Base-by-base conservation (phyloP, 179 eudicot species). In the Amaranthus tricolor region DNA sequence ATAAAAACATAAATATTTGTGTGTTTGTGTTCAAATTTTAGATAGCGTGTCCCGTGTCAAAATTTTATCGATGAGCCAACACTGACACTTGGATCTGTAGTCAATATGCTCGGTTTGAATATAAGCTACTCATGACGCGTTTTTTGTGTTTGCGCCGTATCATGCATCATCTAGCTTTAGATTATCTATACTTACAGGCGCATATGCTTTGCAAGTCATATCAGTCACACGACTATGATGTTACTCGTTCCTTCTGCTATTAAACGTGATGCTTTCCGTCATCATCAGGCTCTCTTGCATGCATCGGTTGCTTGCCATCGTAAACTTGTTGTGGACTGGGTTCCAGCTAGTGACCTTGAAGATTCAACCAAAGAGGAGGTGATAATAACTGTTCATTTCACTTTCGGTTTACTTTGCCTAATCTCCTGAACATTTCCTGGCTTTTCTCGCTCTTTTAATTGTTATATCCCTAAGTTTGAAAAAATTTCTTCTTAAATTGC, bases 311-410 rank as follows among this genome's bases (percentile, higher is more conserved):
- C 89, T 70, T 90, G 95, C 71, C 81, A 60, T 62, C 82, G 90
- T 78, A 93, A 88, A 77, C 84, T 89, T 59, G 80, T 83, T 63
- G 76, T 93, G 9, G 91, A 88, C 70, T 93, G 91, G 95, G 95
- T 93, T 65, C 83, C 97, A 53, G 88, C 97, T 9, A 83, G 89
- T 77, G 95, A 93, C 79, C 98, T 93, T 72, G 98, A 93, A 84
- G 91, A 87, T 71, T 85, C 87, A 71, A 86, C 93, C 62, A 76
- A 82, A 57, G 65, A 68, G 15, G 90, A 93, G 95, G 98, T 93
- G 53, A 72, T 70, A 75, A 57, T 79, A 65, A 61, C 55, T 56
- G 0, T 8, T 58, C 44, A 68, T 62, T 56, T 12, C 31, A 44
- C 9, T 59, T 62, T 45, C 54, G 7, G 15, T n/a, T 59, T 52